Evolutionary conservation across 78 protist species (phyloP).

Genomic region (Monosiga brevicollis): DNA sequence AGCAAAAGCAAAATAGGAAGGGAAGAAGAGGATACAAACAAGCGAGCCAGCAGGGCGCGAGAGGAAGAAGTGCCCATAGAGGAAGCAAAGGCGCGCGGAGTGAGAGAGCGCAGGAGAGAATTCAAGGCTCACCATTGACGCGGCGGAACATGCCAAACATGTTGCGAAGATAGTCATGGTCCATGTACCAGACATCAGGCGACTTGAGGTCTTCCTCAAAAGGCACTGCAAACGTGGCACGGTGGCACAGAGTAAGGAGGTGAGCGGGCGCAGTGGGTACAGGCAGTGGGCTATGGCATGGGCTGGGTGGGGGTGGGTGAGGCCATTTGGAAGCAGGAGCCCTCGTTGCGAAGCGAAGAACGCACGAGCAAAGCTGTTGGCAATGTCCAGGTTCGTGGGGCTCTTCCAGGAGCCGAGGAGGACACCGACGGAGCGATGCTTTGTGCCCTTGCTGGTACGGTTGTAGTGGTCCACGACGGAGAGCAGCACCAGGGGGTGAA

Average conservation of each 20-base stretch:
- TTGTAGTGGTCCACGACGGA: constrained; percentile 88
- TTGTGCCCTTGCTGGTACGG: constrained; percentile 30
- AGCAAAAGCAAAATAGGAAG: neutral
- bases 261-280: too few species aligned
- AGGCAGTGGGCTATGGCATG: too few species aligned
- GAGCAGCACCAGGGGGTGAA: constrained; percentile 92
- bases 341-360: too few species aligned
- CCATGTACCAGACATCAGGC: constrained; percentile 84
- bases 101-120: too few species aligned
- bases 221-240: constrained; percentile 52
- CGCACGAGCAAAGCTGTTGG: constrained; percentile 77
- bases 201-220: constrained; percentile 88
- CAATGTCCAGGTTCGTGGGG: constrained; percentile 54
- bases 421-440: constrained; percentile 85
- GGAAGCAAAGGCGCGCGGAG: too few species aligned
- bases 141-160: constrained; percentile 89
- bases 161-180: constrained; percentile 81
- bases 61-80: too few species aligned
- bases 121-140: constrained; percentile 57
- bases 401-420: constrained; percentile 76
- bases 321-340: too few species aligned
- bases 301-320: too few species aligned
- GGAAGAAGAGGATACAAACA: neutral
- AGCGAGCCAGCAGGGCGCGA: neutral
- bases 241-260: too few species aligned